Percentiles rank a stretch among this genome's conserved stretches.
Evolutionary conservation across 768 basidiomycete genomes (phyloP).

Genomic region (Panaeolus cyanescens): DNA sequence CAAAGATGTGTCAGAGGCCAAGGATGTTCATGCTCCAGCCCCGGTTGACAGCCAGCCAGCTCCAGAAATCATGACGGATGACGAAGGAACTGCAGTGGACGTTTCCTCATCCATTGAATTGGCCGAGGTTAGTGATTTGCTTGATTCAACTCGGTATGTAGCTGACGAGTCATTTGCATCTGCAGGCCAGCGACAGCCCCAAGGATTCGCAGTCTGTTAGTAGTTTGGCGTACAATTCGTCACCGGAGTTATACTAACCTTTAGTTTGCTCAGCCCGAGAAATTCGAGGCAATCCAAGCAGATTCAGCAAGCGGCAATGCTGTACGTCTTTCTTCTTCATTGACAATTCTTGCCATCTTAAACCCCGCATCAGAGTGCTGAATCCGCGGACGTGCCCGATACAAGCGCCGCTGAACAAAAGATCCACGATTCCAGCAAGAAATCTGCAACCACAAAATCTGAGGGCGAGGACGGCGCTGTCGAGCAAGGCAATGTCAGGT

Average conservation of each 20-base stretch:
- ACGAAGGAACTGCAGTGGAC: constrained; percentile 40
- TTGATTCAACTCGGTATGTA: background rate
- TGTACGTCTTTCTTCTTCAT: background rate
- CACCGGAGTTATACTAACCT: background rate
- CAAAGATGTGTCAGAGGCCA: constrained; percentile 18
- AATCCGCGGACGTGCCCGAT: background rate
- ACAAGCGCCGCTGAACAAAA: constrained; percentile 2
- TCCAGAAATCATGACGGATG: constrained; percentile 35
- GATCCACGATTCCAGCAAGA: constrained; percentile 4
- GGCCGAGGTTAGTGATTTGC: constrained; percentile 28
- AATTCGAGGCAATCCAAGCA: constrained; percentile 2
- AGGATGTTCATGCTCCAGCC: constrained; percentile 10
- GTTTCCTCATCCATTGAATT: constrained; percentile 32
- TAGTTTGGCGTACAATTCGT: background rate
- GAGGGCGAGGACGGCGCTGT: constrained; percentile 25
- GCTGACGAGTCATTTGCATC: constrained; percentile 1
- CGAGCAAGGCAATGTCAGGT: constrained; percentile 22
- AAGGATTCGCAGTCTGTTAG: constrained; percentile 28
- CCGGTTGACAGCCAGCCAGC: constrained; percentile 14
- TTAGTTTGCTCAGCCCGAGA: constrained; percentile 4
- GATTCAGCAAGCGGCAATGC: constrained; percentile 5
- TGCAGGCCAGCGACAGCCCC: constrained; percentile 27
- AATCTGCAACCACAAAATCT: constrained; percentile 20
- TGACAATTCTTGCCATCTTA: background rate
- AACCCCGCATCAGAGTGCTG: background rate